Conservation (phyloP, 2,329 filamentous ascomycete genomes). For the Alternaria brassicicola region DNA sequence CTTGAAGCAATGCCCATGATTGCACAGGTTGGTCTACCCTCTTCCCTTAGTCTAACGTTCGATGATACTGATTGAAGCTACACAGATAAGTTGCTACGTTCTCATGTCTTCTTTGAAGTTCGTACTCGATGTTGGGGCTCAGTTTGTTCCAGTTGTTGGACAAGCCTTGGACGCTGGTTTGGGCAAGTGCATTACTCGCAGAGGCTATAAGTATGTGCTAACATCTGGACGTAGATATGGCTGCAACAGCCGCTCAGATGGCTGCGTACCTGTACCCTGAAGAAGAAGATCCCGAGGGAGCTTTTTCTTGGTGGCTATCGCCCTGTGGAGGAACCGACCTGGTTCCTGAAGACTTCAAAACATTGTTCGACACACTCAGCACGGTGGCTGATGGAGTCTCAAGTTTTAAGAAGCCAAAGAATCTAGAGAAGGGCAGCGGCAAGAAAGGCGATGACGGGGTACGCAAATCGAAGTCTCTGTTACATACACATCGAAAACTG, state of each 20-base stretch:
- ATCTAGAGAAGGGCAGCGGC: slow-evolving; percentile 3
- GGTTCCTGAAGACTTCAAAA: slow-evolving; percentile 14
- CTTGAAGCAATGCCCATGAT: slow-evolving; percentile 18
- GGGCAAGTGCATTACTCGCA: background rate
- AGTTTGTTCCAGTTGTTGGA: slow-evolving; percentile 5
- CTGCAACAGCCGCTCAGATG: slow-evolving; percentile 11
- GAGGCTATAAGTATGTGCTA: no score
- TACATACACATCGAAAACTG: no score
- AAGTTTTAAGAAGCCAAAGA: slow-evolving; percentile 3
- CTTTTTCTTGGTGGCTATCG: slow-evolving; percentile 14
- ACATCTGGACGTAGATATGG: background rate
- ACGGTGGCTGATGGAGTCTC: background rate
- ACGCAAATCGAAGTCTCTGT: no score
- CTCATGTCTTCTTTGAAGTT: slow-evolving; percentile 11
- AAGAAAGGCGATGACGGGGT: slow-evolving; percentile 6
- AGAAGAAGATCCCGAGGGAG: slow-evolving; percentile 10
- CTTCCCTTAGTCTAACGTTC: no score
- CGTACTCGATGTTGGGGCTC: slow-evolving; percentile 9
- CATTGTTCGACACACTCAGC: slow-evolving; percentile 9
- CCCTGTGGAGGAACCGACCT: slow-evolving; percentile 11
- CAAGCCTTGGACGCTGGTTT: slow-evolving; percentile 3
- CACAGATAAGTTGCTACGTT: slow-evolving; percentile 12
- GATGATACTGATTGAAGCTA: no score
- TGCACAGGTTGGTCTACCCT: slow-evolving; percentile 7
- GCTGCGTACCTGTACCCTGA: slow-evolving; percentile 3